Percentiles rank a stretch among this genome's conserved stretches.
Evolutionary conservation across 2,329 filamentous ascomycete genomes (phyloP).

Genomic region (Scolecobasidium constrictum): DNA sequence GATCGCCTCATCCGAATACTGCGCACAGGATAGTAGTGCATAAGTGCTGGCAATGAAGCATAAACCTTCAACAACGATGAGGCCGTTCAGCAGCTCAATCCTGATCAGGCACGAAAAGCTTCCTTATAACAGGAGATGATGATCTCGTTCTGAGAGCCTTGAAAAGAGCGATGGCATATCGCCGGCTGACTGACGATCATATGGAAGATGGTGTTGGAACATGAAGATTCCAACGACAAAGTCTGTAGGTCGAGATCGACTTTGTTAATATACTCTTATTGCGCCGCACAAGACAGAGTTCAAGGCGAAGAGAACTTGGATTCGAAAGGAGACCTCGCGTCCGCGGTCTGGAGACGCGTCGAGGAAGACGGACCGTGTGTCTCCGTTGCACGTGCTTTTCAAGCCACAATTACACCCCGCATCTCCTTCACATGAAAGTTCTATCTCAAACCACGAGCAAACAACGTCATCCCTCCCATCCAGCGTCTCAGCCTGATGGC

Average conservation of each 20-base stretch:
- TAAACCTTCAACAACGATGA: too few relatives aligned
- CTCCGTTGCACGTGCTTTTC: neutral
- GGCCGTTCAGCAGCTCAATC: too few relatives aligned
- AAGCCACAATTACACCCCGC: neutral
- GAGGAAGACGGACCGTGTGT: neutral
- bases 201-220: too few relatives aligned
- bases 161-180: too few relatives aligned
- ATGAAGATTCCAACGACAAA: too few relatives aligned
- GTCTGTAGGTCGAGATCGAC: neutral
- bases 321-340: neutral
- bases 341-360: neutral
- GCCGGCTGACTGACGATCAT: too few relatives aligned
- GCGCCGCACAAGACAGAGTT: neutral
- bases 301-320: neutral
- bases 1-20: too few relatives aligned
- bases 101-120: too few relatives aligned
- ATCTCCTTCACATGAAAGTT: neutral
- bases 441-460: neutral
- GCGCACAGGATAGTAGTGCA: too few relatives aligned
- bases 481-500: neutral
- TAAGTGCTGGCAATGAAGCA: too few relatives aligned
- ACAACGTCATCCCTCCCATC: neutral
- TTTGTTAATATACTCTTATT: neutral
- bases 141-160: too few relatives aligned
- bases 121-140: too few relatives aligned